These are phyloP conservation scores for Mycena kentingensis DNA, from an alignment of 768 basidiomycete genomes.

Conservation along the genomic window DNA sequence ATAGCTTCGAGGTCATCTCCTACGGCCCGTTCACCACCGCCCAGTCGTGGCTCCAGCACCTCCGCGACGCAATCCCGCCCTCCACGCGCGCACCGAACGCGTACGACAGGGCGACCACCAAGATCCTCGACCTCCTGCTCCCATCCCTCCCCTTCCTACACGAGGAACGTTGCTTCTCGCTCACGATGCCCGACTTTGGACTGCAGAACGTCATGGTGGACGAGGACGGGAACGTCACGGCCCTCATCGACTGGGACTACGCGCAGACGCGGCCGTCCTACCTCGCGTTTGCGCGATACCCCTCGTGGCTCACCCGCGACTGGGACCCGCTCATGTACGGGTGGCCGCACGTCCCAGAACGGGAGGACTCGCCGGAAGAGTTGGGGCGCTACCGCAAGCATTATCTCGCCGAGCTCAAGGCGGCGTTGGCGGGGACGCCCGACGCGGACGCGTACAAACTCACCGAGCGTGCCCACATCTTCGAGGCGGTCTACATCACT, in stretches of 20 bases:
- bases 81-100: neutral
- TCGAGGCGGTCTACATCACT: constrained; percentile 13
- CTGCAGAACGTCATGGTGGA: constrained; percentile 1
- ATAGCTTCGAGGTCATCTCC: neutral
- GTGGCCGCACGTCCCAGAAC: constrained; percentile 13
- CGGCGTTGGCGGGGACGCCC: constrained; percentile 1
- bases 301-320: constrained; percentile 30
- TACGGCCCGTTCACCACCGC: neutral
- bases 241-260: constrained; percentile 14
- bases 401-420: constrained; percentile 6
- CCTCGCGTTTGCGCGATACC: constrained; percentile 28
- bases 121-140: neutral
- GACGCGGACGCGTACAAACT: constrained; percentile 1
- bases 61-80: neutral
- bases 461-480: constrained; percentile 16
- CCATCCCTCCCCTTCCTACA: neutral
- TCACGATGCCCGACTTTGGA: constrained; percentile 23
- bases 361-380: constrained; percentile 15
- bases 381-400: constrained; percentile 8
- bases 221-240: neutral
- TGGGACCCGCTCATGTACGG: constrained; percentile 28
- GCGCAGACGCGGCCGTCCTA: constrained; percentile 20
- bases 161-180: constrained; percentile 26
- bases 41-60: neutral
- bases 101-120: neutral